phyloP scores from a whole-genome alignment of 2,329 filamentous ascomycete genomes.

The Pestalotiopsis sp. region DNA sequence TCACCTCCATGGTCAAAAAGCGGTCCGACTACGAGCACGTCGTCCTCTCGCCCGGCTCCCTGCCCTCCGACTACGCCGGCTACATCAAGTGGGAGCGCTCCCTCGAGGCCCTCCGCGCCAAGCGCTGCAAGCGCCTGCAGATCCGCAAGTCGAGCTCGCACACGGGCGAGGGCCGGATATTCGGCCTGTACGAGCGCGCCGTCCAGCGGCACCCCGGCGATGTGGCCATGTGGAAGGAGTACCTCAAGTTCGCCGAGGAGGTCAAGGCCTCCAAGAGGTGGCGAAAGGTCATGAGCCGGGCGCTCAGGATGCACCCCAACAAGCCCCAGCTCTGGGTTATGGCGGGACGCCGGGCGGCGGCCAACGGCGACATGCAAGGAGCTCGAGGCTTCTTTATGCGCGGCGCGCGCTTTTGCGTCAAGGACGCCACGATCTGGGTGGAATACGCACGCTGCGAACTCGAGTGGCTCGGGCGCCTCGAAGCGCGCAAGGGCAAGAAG shows the following conservation, averaged over 20 bases:
- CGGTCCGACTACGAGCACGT: conserved; percentile 93
- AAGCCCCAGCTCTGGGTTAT: conserved; percentile 85
- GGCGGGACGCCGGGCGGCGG: conserved; percentile 76
- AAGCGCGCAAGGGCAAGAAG: conserved; percentile 62
- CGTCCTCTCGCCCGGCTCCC: conserved; percentile 78
- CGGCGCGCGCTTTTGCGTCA: conserved; percentile 85
- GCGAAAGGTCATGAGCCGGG: conserved; percentile 65
- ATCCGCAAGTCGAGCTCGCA: conserved; percentile 70
- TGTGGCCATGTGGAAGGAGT: conserved; percentile 83
- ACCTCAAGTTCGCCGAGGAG: conserved; percentile 77
- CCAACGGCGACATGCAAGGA: conserved; percentile 82
- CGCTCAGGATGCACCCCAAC: conserved; percentile 82
- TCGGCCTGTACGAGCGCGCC: conserved; percentile 85
- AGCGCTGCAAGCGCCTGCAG: conserved; percentile 79
- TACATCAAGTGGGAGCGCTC: conserved; percentile 77
- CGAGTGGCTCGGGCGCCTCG: conserved; percentile 84
- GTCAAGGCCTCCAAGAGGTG: conserved; percentile 68
- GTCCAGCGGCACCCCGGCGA: conserved; percentile 84
- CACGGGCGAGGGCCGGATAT: conserved; percentile 78
- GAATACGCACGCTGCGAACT: conserved; percentile 92
- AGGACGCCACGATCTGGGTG: conserved; percentile 74
- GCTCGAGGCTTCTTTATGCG: conserved; percentile 86
- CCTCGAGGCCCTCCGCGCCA: conserved; percentile 75
- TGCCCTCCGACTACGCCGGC: conserved; percentile 76
- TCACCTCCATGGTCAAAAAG: conserved; percentile 83